Conservation (phyloP, 768 basidiomycete genomes). For the Mycena galopus region DNA sequence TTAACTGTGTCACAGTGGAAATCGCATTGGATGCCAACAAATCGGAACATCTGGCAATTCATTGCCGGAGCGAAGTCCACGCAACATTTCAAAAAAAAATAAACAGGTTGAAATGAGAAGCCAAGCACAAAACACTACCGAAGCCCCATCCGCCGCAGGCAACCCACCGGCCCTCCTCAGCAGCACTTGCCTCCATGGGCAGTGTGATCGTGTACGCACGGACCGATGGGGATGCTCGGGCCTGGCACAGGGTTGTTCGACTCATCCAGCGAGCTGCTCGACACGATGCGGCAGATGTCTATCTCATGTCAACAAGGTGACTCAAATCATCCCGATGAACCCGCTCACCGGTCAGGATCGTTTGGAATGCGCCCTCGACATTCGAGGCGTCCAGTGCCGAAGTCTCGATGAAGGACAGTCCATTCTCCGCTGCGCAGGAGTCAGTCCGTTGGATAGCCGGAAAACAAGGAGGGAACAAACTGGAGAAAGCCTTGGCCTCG, state of each 20-base stretch:
- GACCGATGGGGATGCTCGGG: slow-evolving; percentile 87
- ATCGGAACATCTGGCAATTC: too few relatives aligned
- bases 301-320: slow-evolving; percentile 16
- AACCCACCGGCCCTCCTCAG: too few relatives aligned
- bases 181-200: slow-evolving; percentile 76
- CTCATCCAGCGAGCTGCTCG: slow-evolving; percentile 93
- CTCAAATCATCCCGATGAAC: slow-evolving; percentile 7
- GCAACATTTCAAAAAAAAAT: slow-evolving; percentile 8
- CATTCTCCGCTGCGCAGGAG: slow-evolving; percentile 79
- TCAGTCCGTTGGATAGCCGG: neutral
- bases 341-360: slow-evolving; percentile 86
- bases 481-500: slow-evolving; percentile 92
- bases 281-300: slow-evolving; percentile 99
- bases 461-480: slow-evolving; percentile 60
- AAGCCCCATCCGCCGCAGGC: slow-evolving; percentile 19
- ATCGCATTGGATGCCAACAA: too few relatives aligned
- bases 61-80: too few relatives aligned
- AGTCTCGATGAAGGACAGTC: slow-evolving; percentile 96
- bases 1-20: too few relatives aligned
- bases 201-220: slow-evolving; percentile 74
- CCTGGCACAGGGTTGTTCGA: slow-evolving; percentile 83
- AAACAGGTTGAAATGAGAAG: neutral
- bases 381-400: slow-evolving; percentile 99
- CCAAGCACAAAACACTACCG: slow-evolving; percentile 9
- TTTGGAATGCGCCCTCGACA: slow-evolving; percentile 98